phyloP scores from a whole-genome alignment of 495 filamentous ascomycete genomes.

The Neurospora tetraspora region DNA sequence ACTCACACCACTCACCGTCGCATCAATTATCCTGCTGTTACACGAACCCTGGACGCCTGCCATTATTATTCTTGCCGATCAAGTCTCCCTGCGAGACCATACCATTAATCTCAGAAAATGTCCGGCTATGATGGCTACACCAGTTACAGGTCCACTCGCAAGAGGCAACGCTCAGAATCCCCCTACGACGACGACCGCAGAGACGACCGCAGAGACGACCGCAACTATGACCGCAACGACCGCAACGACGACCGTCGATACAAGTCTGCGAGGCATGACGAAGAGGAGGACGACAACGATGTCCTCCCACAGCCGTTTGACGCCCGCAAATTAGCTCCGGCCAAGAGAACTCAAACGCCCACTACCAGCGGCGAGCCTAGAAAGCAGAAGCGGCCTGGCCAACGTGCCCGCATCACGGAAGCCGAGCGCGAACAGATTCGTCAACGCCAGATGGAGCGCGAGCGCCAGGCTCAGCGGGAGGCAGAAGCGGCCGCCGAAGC shows the following conservation, averaged over 20 bases:
- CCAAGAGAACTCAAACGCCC: conserved; percentile 37
- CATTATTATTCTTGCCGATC: neutral
- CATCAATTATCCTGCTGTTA: neutral
- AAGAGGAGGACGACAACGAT: conserved; percentile 16
- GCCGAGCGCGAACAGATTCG: conserved; percentile 59
- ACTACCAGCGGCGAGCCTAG: conserved; percentile 38
- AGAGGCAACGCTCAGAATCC: conserved; percentile 2
- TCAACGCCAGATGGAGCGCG: conserved; percentile 54
- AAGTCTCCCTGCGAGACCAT: neutral
- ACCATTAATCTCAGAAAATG: conserved; percentile 8
- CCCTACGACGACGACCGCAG: neutral
- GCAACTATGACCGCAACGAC: conserved; percentile 7
- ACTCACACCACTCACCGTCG: neutral
- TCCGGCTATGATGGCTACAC: conserved; percentile 13
- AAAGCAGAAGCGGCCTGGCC: conserved; percentile 80
- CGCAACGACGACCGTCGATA: neutral
- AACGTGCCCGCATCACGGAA: conserved; percentile 63
- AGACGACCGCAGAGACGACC: neutral
- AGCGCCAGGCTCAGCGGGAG: conserved; percentile 48
- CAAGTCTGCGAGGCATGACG: conserved; percentile 1
- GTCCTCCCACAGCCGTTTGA: conserved; percentile 46
- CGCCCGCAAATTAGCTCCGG: conserved; percentile 42
- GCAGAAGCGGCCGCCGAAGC: conserved; percentile 30
- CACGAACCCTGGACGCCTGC: neutral
- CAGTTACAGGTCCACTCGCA: conserved; percentile 1